phyloP scores from a whole-genome alignment of 1,139 yeast genomes.

The Diutina catenulata region DNA sequence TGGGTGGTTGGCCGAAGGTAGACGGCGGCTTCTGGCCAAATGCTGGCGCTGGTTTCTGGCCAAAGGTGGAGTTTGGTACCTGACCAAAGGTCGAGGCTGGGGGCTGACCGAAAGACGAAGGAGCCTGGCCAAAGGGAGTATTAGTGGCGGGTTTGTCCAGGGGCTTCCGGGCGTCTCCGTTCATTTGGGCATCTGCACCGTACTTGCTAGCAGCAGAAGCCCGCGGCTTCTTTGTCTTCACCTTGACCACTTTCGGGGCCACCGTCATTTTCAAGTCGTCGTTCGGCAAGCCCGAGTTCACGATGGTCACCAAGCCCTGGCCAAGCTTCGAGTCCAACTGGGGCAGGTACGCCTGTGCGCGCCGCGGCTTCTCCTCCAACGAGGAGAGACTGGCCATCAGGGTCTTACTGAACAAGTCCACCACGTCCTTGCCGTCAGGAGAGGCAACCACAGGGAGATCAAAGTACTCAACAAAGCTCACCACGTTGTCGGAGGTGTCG shows the following conservation, averaged over 20 bases:
- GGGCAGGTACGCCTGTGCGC: slow-evolving; percentile 43
- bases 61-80: too few species aligned
- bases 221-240: too few species aligned
- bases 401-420: slow-evolving; percentile 47
- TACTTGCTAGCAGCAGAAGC: too few species aligned
- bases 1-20: background rate
- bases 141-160: too few species aligned
- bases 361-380: slow-evolving; percentile 34
- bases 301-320: slow-evolving; percentile 19
- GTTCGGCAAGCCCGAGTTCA: slow-evolving; percentile 30
- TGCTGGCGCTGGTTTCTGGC: background rate
- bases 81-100: too few species aligned
- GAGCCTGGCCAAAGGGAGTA: too few species aligned
- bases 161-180: too few species aligned
- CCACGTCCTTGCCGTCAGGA: slow-evolving; percentile 25
- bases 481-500: slow-evolving; percentile 41
- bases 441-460: slow-evolving; percentile 38
- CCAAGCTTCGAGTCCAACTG: slow-evolving; percentile 40
- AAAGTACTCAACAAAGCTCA: slow-evolving; percentile 51
- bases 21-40: too few species aligned
- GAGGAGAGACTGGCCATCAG: slow-evolving; percentile 34
- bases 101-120: too few species aligned
- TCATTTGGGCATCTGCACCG: too few species aligned
- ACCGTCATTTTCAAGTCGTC: slow-evolving; percentile 13
- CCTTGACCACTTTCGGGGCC: background rate